Percentiles rank a stretch among this genome's conserved stretches.
These are phyloP conservation scores for Fusarium neocosmosporiellum DNA, from an alignment of 2,329 filamentous ascomycete species.

Conservation along the genomic window DNA sequence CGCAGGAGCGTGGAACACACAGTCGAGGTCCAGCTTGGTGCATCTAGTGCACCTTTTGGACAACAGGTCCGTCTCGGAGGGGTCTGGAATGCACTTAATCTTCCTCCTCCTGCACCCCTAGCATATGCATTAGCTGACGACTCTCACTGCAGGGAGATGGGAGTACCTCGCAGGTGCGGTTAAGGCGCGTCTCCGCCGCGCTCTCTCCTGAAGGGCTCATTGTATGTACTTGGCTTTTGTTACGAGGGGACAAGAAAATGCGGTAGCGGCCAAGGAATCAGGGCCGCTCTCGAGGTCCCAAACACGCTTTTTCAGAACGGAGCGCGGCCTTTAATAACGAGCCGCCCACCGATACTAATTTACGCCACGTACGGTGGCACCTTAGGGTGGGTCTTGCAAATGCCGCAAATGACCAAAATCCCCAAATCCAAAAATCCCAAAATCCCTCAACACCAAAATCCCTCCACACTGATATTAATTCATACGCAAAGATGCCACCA, in stretches of 20 bases:
- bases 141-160: background rate
- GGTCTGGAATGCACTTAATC: slow-evolving; percentile 10
- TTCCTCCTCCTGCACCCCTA: slow-evolving; percentile 14
- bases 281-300: slow-evolving; percentile 2
- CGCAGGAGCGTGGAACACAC: slow-evolving; percentile 15
- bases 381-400: no score
- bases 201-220: slow-evolving; percentile 3
- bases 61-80: background rate
- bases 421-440: no score
- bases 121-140: background rate
- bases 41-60: slow-evolving; percentile 13
- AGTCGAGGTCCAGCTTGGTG: slow-evolving; percentile 16
- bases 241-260: background rate
- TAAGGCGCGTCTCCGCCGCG: background rate
- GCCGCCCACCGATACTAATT: slow-evolving; percentile 2
- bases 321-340: slow-evolving; percentile 17
- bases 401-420: no score
- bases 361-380: no score
- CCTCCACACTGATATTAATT: no score
- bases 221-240: background rate
- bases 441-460: no score
- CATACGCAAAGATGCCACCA: no score
- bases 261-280: slow-evolving; percentile 3
- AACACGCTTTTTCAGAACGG: slow-evolving; percentile 2
- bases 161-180: slow-evolving; percentile 11